Percentiles rank a stretch among this genome's conserved stretches.
Conservation (phyloP, 345 rosid species). For the Sonneratia caseolaris region DNA sequence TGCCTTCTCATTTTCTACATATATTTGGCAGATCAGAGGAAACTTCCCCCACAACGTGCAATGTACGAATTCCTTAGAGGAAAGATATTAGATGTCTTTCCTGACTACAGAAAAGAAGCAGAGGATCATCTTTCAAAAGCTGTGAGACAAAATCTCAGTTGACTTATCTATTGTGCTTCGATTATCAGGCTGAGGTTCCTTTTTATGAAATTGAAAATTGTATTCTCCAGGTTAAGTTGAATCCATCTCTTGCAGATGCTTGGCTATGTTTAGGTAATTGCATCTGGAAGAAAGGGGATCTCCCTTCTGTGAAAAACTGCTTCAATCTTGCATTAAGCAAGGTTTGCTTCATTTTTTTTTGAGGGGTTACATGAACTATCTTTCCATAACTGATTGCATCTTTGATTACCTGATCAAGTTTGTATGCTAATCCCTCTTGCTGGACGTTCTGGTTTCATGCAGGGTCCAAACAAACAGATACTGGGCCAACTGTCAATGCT, state of each 20-base stretch:
- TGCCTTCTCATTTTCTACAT: neutral
- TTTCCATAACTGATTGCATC: neutral
- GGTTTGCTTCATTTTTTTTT: constrained; percentile 21
- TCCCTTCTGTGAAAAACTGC: constrained; percentile 53
- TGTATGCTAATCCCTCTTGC: neutral
- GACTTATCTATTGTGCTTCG: constrained; percentile 7
- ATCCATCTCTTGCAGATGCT: constrained; percentile 72
- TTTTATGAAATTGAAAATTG: constrained; percentile 12
- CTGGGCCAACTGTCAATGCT: constrained; percentile 67
- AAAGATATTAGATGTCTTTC: constrained; percentile 54
- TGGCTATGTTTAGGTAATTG: constrained; percentile 62
- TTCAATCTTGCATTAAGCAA: constrained; percentile 61
- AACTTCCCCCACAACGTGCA: constrained; percentile 40
- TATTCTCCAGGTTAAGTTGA: constrained; percentile 53
- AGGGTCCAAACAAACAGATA: constrained; percentile 66
- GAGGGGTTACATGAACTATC: neutral
- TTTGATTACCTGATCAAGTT: neutral
- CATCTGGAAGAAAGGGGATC: constrained; percentile 82
- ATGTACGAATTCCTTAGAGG: constrained; percentile 49
- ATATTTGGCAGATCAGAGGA: constrained; percentile 38
- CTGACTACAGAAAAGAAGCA: constrained; percentile 65
- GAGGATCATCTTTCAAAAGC: constrained; percentile 79
- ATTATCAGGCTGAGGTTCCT: constrained; percentile 8
- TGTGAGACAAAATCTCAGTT: constrained; percentile 18
- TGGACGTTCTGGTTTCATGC: constrained; percentile 11